phyloP scores from a whole-genome alignment of 2,329 filamentous ascomycete species.

The Diaporthe aspalathi region DNA sequence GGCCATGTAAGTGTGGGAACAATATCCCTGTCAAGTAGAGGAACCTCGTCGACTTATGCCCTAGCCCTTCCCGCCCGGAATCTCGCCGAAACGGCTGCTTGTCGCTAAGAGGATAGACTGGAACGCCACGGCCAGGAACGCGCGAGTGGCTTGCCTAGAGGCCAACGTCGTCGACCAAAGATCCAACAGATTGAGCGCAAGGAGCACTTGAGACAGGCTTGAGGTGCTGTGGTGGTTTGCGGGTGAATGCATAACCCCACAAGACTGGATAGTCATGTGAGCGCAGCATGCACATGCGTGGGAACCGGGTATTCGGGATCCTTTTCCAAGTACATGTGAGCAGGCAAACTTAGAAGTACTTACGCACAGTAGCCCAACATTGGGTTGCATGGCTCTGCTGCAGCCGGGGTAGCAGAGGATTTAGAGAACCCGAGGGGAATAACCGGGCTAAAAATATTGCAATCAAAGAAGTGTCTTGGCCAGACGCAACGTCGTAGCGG shows the following conservation, averaged over 20 bases:
- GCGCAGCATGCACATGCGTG: background rate
- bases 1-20: conserved; percentile 11
- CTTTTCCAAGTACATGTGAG: background rate
- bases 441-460: conserved; percentile 4
- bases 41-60: background rate
- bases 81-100: conserved; percentile 24
- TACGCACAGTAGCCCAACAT: conserved; percentile 19
- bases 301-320: conserved; percentile 19
- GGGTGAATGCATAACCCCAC: background rate
- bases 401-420: conserved; percentile 21
- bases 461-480: conserved; percentile 20
- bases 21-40: conserved; percentile 16
- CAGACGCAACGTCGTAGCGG: conserved; percentile 12
- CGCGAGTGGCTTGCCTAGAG: background rate
- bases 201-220: background rate
- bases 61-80: conserved; percentile 20
- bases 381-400: conserved; percentile 16
- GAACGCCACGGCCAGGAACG: conserved; percentile 27
- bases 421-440: conserved; percentile 12
- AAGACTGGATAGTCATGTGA: background rate
- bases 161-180: background rate
- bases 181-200: background rate
- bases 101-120: background rate
- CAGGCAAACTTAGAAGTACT: background rate
- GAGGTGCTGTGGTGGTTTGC: background rate